These are phyloP conservation scores for Sporothrix protearum DNA, from an alignment of 2,329 filamentous ascomycete species.

Conservation along the genomic window DNA sequence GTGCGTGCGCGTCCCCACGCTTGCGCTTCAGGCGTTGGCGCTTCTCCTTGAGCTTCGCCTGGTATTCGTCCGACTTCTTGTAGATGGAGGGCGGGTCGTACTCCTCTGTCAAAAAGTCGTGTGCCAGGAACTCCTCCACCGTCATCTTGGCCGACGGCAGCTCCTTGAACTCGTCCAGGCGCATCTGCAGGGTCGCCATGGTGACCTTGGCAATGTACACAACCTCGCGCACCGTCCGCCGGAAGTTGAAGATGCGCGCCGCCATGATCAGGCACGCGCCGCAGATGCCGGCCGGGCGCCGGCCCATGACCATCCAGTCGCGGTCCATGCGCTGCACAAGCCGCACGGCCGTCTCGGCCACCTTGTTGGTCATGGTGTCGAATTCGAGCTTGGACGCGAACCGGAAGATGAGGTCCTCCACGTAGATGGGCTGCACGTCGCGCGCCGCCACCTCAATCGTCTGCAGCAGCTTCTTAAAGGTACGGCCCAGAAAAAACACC, in stretches of 20 bases:
- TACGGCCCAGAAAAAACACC: constrained; percentile 85
- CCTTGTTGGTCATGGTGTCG: constrained; percentile 71
- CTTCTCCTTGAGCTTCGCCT: constrained; percentile 51
- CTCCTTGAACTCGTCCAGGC: constrained; percentile 84
- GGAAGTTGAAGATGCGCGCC: constrained; percentile 97
- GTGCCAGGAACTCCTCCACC: constrained; percentile 76
- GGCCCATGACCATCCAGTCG: constrained; percentile 96
- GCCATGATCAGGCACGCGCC: constrained; percentile 92
- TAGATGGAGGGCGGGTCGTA: constrained; percentile 84
- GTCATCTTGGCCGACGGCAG: constrained; percentile 82
- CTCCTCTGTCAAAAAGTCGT: constrained; percentile 44
- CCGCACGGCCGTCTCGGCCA: constrained; percentile 81
- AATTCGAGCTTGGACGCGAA: constrained; percentile 94
- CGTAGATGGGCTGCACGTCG: constrained; percentile 65
- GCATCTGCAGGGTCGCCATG: constrained; percentile 86
- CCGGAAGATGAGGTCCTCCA: constrained; percentile 85
- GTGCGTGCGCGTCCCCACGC: constrained; percentile 32
- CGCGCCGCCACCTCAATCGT: constrained; percentile 57
- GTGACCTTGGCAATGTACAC: constrained; percentile 99
- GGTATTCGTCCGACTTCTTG: constrained; percentile 58
- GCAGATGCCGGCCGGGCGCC: constrained; percentile 88
- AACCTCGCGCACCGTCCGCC: constrained; percentile 85
- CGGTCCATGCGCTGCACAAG: constrained; percentile 90
- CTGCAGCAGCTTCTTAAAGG: constrained; percentile 77
- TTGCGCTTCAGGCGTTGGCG: constrained; percentile 46